Percentiles rank a stretch among this genome's conserved stretches.
These are phyloP conservation scores for Cytospora leucostoma DNA, from an alignment of 2,329 filamentous ascomycete species.

Conservation along the genomic window DNA sequence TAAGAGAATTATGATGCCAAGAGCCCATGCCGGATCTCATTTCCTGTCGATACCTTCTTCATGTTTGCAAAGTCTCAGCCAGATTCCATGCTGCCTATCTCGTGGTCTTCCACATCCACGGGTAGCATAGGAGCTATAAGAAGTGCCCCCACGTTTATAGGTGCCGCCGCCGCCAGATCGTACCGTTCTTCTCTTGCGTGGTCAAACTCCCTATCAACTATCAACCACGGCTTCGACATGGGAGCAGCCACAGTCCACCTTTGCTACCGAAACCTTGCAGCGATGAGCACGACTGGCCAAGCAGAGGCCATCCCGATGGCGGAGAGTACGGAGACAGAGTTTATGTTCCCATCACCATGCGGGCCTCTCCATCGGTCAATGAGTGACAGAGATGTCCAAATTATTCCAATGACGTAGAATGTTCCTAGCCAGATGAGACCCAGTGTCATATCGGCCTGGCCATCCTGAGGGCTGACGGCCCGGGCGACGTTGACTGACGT, in stretches of 20 bases:
- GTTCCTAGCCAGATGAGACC: conserved; percentile 30
- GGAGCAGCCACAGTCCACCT: not conserved
- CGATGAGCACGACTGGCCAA: conserved; percentile 32
- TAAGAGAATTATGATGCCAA: too few relatives aligned
- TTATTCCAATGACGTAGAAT: conserved; percentile 32
- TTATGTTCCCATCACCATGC: conserved; percentile 30
- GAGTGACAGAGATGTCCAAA: conserved; percentile 31
- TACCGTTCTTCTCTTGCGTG: too few relatives aligned
- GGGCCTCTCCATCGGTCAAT: conserved; percentile 35
- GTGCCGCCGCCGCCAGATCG: too few relatives aligned
- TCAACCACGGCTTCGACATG: not conserved
- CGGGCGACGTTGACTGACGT: conserved; percentile 7
- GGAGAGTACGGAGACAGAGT: conserved; percentile 28
- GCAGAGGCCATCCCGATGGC: conserved; percentile 29
- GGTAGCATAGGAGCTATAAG: not conserved
- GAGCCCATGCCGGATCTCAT: too few relatives aligned
- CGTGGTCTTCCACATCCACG: too few relatives aligned
- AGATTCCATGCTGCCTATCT: not conserved
- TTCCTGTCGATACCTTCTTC: too few relatives aligned
- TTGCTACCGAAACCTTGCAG: conserved; percentile 10
- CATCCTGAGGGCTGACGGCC: conserved; percentile 25
- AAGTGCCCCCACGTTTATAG: not conserved
- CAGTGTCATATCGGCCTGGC: conserved; percentile 27
- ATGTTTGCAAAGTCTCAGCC: not conserved
- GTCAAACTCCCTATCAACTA: too few relatives aligned